Conservation (phyloP, 129 eudicot genomes). For the Rutidosis leptorrhynchoides region DNA sequence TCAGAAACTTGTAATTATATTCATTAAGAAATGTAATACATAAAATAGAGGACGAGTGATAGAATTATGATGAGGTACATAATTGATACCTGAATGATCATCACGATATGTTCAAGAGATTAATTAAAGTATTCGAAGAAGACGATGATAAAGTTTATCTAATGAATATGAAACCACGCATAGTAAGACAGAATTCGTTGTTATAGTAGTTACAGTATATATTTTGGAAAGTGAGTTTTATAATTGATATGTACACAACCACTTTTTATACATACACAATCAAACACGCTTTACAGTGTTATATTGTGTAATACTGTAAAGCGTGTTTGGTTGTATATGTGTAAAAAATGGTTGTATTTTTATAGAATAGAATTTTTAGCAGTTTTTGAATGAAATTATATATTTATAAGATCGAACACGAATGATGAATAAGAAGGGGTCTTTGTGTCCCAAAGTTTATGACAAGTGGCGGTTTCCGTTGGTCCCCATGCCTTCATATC, state of each 20-base stretch:
- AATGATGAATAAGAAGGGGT: constrained; percentile 20
- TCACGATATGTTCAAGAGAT: constrained; percentile 14
- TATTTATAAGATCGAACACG: constrained; percentile 21
- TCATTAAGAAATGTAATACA: not conserved
- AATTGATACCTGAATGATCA: constrained; percentile 31
- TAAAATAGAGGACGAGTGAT: not conserved
- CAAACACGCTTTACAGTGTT: no score
- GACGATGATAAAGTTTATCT: not conserved
- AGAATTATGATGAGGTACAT: not conserved
- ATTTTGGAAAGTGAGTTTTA: not conserved
- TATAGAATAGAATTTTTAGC: no score
- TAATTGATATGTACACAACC: no score
- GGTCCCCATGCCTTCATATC: constrained; percentile 22
- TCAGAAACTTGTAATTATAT: not conserved
- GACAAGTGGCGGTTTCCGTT: constrained; percentile 26
- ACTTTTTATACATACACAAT: no score
- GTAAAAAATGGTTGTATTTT: no score
- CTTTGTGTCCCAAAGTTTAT: constrained; percentile 10
- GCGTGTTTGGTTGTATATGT: no score
- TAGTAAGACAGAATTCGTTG: no score
- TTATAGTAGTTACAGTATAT: constrained; percentile 2
- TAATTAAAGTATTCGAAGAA: constrained; percentile 8
- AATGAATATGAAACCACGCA: constrained; percentile 9
- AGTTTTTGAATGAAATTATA: no score
- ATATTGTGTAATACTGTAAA: no score